Evolutionary conservation across 2,329 filamentous ascomycete species (phyloP).

Genomic region (Sclerotinia glacialis): DNA sequence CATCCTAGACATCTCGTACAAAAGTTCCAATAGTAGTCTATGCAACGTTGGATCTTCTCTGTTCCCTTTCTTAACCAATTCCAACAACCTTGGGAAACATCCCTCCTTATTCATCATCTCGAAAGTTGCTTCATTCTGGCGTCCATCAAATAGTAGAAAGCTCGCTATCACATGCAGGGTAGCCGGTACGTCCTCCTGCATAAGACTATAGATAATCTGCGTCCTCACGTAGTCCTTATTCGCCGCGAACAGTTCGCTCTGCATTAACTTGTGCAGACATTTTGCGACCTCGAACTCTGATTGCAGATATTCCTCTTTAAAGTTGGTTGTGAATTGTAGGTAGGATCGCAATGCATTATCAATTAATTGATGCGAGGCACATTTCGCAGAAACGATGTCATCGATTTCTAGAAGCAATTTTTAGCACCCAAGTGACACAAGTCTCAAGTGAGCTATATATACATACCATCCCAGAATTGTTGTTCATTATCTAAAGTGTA

Average conservation of each 20-base stretch:
- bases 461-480: conserved; percentile 84
- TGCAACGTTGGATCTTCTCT: conserved; percentile 71
- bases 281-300: conserved; percentile 76
- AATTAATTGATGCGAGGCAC: conserved; percentile 62
- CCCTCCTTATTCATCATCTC: conserved; percentile 84
- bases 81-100: conserved; percentile 78
- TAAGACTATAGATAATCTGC: conserved; percentile 86
- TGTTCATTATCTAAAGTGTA: conserved; percentile 73
- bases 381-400: conserved; percentile 58
- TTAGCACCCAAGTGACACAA: background rate
- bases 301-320: conserved; percentile 71
- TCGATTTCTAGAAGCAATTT: conserved; percentile 55
- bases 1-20: conserved; percentile 96
- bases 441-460: conserved; percentile 11
- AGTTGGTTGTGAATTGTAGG: conserved; percentile 72
- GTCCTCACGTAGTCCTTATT: conserved; percentile 85
- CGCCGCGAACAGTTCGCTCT: conserved; percentile 68
- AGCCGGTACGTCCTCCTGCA: conserved; percentile 81
- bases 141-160: conserved; percentile 84
- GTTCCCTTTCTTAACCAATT: conserved; percentile 66
- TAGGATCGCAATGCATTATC: conserved; percentile 85
- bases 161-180: conserved; percentile 80
- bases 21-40: conserved; percentile 76
- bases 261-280: conserved; percentile 76
- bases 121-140: conserved; percentile 72